These are phyloP conservation scores for Irineochytrium annulatum DNA, from an alignment of 192 early-diverging fungal species.

Conservation along the genomic window DNA sequence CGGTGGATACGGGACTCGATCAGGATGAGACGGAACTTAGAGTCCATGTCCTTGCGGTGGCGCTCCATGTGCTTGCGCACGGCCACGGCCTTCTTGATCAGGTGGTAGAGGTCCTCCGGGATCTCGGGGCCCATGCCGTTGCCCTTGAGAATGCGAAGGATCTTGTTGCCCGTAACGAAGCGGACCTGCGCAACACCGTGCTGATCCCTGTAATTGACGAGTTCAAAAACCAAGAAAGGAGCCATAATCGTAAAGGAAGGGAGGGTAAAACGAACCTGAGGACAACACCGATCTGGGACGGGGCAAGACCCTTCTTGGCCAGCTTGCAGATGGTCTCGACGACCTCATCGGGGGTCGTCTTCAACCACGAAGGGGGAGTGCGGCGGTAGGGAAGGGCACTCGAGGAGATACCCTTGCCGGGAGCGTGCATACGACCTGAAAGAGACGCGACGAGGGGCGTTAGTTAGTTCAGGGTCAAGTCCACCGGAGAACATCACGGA, in stretches of 20 bases:
- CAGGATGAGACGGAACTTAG: constrained; percentile 98
- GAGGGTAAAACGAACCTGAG: too few relatives aligned
- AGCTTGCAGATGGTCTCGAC: constrained; percentile 98
- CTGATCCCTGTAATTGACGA: constrained; percentile 67
- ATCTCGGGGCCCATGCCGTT: constrained; percentile 93
- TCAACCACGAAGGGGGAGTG: constrained; percentile 95
- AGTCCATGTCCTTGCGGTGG: constrained; percentile 97
- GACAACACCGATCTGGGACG: constrained; percentile 97
- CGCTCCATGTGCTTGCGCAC: constrained; percentile 99
- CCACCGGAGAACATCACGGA: too few relatives aligned
- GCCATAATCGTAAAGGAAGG: too few relatives aligned
- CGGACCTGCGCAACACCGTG: constrained; percentile 97
- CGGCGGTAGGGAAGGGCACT: constrained; percentile 95
- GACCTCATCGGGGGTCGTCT: constrained; percentile 95
- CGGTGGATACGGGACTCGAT: constrained; percentile 98
- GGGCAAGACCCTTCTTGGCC: constrained; percentile 98
- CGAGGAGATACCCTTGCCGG: constrained; percentile 91
- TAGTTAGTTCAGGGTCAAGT: too few relatives aligned
- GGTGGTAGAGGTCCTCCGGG: constrained; percentile 98
- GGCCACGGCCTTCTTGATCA: constrained; percentile 99
- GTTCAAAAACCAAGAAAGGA: too few relatives aligned
- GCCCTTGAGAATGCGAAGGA: constrained; percentile 97
- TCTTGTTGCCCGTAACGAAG: constrained; percentile 98
- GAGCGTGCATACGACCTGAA: constrained; percentile 84
- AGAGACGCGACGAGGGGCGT: too few relatives aligned